Percentiles rank a stretch among this genome's conserved stretches.
These are phyloP conservation scores for Paraglomus brasilianum DNA, from an alignment of 192 early-diverging fungal species.

Conservation along the genomic window DNA sequence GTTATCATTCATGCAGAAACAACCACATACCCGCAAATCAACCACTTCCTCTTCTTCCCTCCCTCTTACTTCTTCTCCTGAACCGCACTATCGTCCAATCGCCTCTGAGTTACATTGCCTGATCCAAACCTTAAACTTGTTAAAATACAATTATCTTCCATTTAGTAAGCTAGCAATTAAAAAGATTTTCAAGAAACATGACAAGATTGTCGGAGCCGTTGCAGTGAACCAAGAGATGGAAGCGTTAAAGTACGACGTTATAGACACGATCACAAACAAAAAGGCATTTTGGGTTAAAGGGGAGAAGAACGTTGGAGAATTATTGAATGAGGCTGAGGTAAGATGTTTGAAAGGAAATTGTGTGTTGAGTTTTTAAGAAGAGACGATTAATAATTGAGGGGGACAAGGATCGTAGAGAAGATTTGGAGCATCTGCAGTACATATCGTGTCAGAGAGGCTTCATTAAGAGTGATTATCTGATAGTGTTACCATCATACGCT, in stretches of 20 bases:
- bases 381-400: too few species aligned
- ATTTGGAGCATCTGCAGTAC: too few species aligned
- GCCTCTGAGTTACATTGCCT: background rate
- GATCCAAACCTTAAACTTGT: background rate
- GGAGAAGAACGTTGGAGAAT: background rate
- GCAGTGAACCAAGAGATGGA: background rate
- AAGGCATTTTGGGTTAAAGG: slow-evolving; percentile 1
- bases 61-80: background rate
- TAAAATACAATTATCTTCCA: slow-evolving; percentile 1
- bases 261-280: background rate
- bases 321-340: slow-evolving; percentile 10
- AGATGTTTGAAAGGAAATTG: background rate
- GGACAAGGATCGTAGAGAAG: too few species aligned
- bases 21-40: background rate
- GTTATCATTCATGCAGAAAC: too few species aligned
- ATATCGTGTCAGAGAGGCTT: too few species aligned
- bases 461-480: too few species aligned
- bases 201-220: background rate
- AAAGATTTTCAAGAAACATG: slow-evolving; percentile 9
- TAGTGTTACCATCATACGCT: too few species aligned
- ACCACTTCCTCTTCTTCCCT: background rate
- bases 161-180: slow-evolving; percentile 10
- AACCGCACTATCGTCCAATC: background rate
- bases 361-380: background rate
- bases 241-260: background rate